Evolutionary conservation across 225 moss, liverwort and hornwort species (phyloP).

Genomic region (Rhytidiadelphus loreus): DNA sequence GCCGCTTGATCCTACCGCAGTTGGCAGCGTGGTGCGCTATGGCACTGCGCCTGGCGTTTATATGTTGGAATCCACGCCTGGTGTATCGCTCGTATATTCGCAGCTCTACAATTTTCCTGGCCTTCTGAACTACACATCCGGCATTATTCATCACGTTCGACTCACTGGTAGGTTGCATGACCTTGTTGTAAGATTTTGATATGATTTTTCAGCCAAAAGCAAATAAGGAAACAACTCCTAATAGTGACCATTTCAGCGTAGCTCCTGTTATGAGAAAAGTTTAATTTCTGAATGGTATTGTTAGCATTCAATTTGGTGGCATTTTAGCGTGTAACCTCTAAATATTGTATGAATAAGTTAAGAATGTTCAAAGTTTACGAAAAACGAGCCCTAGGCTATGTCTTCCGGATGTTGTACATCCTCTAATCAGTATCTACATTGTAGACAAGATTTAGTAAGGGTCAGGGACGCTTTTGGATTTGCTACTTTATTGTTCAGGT

Average conservation of each 20-base stretch:
- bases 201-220: not conserved
- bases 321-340: not conserved
- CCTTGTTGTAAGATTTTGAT: not conserved
- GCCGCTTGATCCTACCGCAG: constrained; percentile 47
- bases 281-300: not conserved
- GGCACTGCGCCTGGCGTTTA: constrained; percentile 30
- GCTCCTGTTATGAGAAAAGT: no score
- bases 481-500: not conserved
- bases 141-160: constrained; percentile 63
- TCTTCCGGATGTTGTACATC: not conserved
- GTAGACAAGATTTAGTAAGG: not conserved
- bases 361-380: not conserved
- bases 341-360: not conserved
- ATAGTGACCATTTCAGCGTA: not conserved
- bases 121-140: constrained; percentile 70
- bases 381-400: not conserved
- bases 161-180: constrained; percentile 37
- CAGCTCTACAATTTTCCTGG: constrained; percentile 63
- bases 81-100: constrained; percentile 48
- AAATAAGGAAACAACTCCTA: not conserved
- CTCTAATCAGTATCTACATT: not conserved
- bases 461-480: not conserved
- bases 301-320: not conserved
- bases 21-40: constrained; percentile 56
- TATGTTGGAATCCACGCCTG: not conserved